These are phyloP conservation scores for Isabelozyma rhagii DNA, from an alignment of 805 yeast species.

Conservation along the genomic window DNA sequence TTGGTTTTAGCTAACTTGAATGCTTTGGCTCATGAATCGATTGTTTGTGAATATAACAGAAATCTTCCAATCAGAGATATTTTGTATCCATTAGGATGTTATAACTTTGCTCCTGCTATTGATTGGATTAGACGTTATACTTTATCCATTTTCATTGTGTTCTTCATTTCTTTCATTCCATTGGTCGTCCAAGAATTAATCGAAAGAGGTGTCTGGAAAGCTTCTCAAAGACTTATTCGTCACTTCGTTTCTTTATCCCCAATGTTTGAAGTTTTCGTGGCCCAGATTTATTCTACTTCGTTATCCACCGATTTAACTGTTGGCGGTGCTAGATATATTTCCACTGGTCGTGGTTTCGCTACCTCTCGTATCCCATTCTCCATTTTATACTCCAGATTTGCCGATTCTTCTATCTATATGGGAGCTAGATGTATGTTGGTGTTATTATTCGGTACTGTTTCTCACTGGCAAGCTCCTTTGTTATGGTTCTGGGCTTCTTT, in stretches of 20 bases:
- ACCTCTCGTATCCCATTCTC: conserved; percentile 67
- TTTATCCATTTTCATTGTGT: conserved; percentile 69
- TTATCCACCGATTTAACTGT: conserved; percentile 63
- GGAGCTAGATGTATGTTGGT: conserved; percentile 77
- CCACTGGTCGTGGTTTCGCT: conserved; percentile 83
- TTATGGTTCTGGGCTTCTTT: conserved; percentile 97
- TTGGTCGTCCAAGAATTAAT: conserved; percentile 72
- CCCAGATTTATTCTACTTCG: conserved; percentile 72
- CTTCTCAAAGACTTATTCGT: conserved; percentile 57
- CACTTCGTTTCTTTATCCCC: conserved; percentile 74
- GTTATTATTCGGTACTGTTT: conserved; percentile 67
- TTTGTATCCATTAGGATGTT: conserved; percentile 66
- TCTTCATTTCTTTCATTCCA: conserved; percentile 72
- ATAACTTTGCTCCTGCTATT: conserved; percentile 64
- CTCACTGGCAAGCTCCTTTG: conserved; percentile 90
- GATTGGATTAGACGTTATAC: conserved; percentile 75
- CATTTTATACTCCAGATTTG: conserved; percentile 64
- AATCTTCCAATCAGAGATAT: conserved; percentile 60
- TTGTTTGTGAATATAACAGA: conserved; percentile 59
- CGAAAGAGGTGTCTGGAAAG: conserved; percentile 73
- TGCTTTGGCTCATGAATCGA: conserved; percentile 58
- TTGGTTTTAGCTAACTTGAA: conserved; percentile 63
- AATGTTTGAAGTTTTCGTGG: conserved; percentile 74
- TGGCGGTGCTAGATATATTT: conserved; percentile 81
- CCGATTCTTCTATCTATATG: conserved; percentile 78